Percentiles rank a stretch among this genome's conserved stretches.
Conservation (phyloP, 345 rosid genomes). For the Citrus glauca region DNA sequence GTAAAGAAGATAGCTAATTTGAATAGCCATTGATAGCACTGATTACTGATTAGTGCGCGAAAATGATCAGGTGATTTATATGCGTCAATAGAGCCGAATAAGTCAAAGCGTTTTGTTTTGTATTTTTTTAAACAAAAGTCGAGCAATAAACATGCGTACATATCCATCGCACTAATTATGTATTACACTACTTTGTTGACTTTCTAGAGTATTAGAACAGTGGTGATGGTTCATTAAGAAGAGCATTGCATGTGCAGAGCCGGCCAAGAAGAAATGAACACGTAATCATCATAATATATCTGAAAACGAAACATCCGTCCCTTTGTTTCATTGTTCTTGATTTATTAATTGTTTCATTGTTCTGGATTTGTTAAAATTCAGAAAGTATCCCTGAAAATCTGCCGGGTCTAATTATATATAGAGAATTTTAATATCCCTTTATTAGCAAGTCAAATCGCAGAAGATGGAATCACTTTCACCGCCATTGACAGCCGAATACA, state of each 20-base stretch:
- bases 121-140: constrained; percentile 17
- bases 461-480: constrained; percentile 14
- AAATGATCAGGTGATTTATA: not conserved
- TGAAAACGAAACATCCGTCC: not conserved
- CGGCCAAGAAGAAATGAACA: constrained; percentile 6
- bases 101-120: constrained; percentile 18
- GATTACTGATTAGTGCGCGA: not conserved
- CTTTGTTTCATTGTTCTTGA: not conserved
- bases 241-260: constrained; percentile 26
- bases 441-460: constrained; percentile 13
- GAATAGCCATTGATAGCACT: constrained; percentile 6
- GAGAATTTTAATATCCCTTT: constrained; percentile 1
- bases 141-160: constrained; percentile 17
- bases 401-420: constrained; percentile 21
- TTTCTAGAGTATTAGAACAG: not conserved
- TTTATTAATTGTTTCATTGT: not conserved
- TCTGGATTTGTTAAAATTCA: not conserved
- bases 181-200: constrained; percentile 1
- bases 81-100: not conserved
- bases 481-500: not conserved
- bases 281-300: constrained; percentile 13
- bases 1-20: constrained; percentile 11
- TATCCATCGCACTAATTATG: constrained; percentile 13
- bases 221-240: not conserved
- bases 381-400: constrained; percentile 61